phyloP scores from a whole-genome alignment of 1,284 basidiomycete species.

The Schizophyllum amplum region DNA sequence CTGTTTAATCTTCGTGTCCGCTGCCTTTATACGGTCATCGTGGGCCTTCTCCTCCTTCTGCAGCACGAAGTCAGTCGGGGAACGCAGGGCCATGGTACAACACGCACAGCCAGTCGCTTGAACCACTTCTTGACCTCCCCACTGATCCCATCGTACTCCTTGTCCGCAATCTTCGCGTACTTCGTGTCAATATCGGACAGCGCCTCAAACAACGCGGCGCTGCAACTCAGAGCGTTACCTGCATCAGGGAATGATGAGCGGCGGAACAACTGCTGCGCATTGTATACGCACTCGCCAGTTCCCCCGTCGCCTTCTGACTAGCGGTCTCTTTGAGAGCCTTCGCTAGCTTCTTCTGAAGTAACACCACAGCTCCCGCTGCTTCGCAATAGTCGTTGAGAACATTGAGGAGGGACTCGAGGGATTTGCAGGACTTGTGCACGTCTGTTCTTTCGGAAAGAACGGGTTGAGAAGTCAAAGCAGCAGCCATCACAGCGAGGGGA shows the following conservation, averaged over 20 bases:
- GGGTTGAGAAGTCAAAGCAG: neutral
- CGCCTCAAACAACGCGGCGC: conserved; percentile 58
- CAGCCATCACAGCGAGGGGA: neutral
- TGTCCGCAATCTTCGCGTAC: conserved; percentile 66
- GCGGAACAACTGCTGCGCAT: neutral
- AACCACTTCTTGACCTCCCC: conserved; percentile 75
- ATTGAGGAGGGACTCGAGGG: conserved; percentile 58
- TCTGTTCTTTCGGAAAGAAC: conserved; percentile 45
- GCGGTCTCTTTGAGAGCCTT: conserved; percentile 63
- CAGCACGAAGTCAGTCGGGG: conserved; percentile 1
- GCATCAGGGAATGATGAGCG: conserved; percentile 5
- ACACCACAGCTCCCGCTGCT: conserved; percentile 49
- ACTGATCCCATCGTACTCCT: conserved; percentile 58
- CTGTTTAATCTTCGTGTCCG: conserved; percentile 70
- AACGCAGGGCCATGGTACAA: conserved; percentile 5
- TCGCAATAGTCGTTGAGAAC: conserved; percentile 69
- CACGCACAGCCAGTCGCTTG: conserved; percentile 66
- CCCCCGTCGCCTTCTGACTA: conserved; percentile 46
- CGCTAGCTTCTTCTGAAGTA: conserved; percentile 65
- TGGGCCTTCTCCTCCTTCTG: conserved; percentile 76
- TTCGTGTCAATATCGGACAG: conserved; percentile 63
- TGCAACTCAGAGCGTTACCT: conserved; percentile 61
- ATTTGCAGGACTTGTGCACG: conserved; percentile 72
- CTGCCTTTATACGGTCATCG: conserved; percentile 58
- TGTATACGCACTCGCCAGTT: conserved; percentile 47